These are phyloP conservation scores for Aspergillus mulundensis DNA, from an alignment of 495 filamentous ascomycete genomes.

Conservation along the genomic window DNA sequence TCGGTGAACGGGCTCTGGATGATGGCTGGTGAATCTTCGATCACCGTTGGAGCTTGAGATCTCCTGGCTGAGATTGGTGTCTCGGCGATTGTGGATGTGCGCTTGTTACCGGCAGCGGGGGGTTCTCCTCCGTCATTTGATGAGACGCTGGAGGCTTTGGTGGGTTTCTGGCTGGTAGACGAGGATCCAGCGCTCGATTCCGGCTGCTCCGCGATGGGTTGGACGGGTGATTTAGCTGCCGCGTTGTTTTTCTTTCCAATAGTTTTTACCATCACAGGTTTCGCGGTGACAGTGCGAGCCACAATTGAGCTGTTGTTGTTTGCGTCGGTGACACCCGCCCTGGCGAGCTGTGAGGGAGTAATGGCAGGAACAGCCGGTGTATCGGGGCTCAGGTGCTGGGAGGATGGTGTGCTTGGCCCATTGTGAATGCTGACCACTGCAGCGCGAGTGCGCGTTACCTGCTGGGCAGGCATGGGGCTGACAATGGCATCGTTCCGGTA, in stretches of 20 bases:
- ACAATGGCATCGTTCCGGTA: constrained; percentile 86
- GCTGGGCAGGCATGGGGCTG: constrained; percentile 74
- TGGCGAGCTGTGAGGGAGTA: constrained; percentile 44
- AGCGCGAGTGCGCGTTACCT: constrained; percentile 77
- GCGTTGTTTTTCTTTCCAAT: constrained; percentile 28
- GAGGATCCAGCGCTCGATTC: constrained; percentile 19
- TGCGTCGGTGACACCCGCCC: constrained; percentile 35
- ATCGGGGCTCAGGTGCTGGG: constrained; percentile 34
- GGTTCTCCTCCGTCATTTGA: constrained; percentile 35
- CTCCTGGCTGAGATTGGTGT: constrained; percentile 3
- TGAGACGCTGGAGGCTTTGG: constrained; percentile 33
- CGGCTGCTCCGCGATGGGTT: constrained; percentile 25
- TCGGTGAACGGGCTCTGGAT: constrained; percentile 60
- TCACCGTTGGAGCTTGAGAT: constrained; percentile 38
- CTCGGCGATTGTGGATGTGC: constrained; percentile 1
- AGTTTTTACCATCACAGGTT: constrained; percentile 43
- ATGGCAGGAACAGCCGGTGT: constrained; percentile 51
- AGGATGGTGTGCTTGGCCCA: constrained; percentile 34
- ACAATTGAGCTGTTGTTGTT: constrained; percentile 43
- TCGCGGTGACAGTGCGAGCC: constrained; percentile 40
- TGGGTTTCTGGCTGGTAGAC: constrained; percentile 18
- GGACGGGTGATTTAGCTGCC: constrained; percentile 9
- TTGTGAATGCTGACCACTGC: constrained; percentile 84
- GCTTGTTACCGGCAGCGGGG: constrained; percentile 14
- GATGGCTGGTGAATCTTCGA: constrained; percentile 44